Evolutionary conservation across 495 filamentous ascomycete genomes (phyloP), one percentile per base, ranked within the genome.

Genomic region (Daldinia concentrica): DNA sequence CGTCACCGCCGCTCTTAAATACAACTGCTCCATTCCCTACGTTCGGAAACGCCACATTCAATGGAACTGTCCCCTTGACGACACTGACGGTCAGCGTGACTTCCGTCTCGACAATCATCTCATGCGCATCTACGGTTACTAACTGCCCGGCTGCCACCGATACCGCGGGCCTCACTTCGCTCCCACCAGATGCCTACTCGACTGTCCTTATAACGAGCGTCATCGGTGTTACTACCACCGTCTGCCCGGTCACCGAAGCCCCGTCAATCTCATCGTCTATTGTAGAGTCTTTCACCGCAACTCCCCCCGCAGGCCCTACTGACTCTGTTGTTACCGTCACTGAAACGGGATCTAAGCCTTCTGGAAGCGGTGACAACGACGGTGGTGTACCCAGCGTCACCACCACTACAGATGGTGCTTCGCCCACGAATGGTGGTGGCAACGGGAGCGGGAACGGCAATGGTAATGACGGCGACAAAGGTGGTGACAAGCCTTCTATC

Each of bases 211-310:
- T 76, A 14, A 76, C 74, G 11, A 72, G 56, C n/a, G 69, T 73
- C 37, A 65, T 76, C 57, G 74, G 56, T 19, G n/a, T 74, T 9
- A 76, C 74, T n/a, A 76, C 74, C 9, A 76, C 69, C 30, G 74
- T 74, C n/a, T 76, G 74, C 61, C 68, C 72, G 14, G 72, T 76
- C 37, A 72, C 72, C 17, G 72, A 69, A n/a, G 74, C 45, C 1
- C 48, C 71, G 11, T 52, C 65, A 1, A 70, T 76, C 17, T 76
- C 74, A 39, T 76, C 74, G 27, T 76, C 74, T 1, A 64, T 75
- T 4, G 37, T 76, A 17, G 62, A 55, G 22, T 74, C 71, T 17
- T 72, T 67, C 17, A 70, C 61, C 51, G 54, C 54, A 32, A 27
- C 19, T 6, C 6, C 37, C 19, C 59, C 74, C 9, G 22, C 29